Base-by-base conservation (phyloP, 768 basidiomycete species). In the Tylopilus cervinicoccineus region DNA sequence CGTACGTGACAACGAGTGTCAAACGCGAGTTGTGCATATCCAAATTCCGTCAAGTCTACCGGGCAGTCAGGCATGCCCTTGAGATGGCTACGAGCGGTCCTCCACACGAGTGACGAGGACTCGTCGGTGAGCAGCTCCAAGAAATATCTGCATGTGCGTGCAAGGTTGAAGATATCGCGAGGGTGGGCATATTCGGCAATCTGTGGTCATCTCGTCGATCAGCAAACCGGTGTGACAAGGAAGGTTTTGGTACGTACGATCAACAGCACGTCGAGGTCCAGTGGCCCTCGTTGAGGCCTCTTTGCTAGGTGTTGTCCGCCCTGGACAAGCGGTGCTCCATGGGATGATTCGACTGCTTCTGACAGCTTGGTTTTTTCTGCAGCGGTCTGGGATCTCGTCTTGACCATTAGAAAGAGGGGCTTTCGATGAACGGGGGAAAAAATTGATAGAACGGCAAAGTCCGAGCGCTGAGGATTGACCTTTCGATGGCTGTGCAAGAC, bases 11-110 rank as follows among this genome's bases (percentile, higher is more conserved):
- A 79, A 11, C 47, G 50, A 13, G 52, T n/a, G 12, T 22, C 36
- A 29, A 61, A 78, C 10, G 65, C 67, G n/a, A 80, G 69, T 48
- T 66, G 69, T 9, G 72, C 68, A 48, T 73, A 78, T 45, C 74
- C 67, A 1, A 66, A 68, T 50, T 79, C 77, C 16, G 56, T 66
- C 45, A 79, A 55, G 56, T 79, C 77, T 4, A 46, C 38, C 0
- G 76, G 78, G 45, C 74, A 74, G 7, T 61, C 46, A 2, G 78
- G 78, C 6, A 77, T 58, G 14, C 63, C 68, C 26, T 55, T 44
- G 9, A 73, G 57, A 38, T 65, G 65, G 11, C 40, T 50, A n/a
- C 75, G 67, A 13, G 46, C 47, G 3, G 24, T 19, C 27, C 38
- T 60, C 65, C 66, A 53, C 48, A 66, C 40, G 44, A 64, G 47